Conservation (phyloP, 2,329 filamentous ascomycete genomes). For the Aspergillus neotritici region DNA sequence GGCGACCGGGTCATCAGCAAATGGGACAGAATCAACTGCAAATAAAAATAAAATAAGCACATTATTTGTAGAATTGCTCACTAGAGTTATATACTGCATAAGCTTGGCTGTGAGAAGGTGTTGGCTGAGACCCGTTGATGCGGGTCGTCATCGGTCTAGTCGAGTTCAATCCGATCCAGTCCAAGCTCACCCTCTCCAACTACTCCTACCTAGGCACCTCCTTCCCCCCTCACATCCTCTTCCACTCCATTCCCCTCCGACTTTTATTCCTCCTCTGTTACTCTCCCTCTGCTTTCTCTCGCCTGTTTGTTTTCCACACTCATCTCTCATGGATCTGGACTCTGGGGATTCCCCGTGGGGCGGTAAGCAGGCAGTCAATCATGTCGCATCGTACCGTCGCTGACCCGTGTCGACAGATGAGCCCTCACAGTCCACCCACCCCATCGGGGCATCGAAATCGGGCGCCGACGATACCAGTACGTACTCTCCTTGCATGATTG, state of each 20-base stretch:
- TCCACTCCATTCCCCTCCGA: conserved; percentile 4
- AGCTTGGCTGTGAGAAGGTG: too few species aligned
- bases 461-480: conserved; percentile 29
- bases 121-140: too few species aligned
- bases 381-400: conserved; percentile 17
- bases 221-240: conserved; percentile 7
- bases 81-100: too few species aligned
- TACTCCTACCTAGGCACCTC: not conserved
- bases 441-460: conserved; percentile 21
- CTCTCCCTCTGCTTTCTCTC: not conserved
- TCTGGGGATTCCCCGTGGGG: conserved; percentile 46
- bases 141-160: too few species aligned
- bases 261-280: not conserved
- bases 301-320: conserved; percentile 1
- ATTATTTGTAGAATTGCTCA: too few species aligned
- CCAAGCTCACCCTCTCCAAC: too few species aligned
- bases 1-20: too few species aligned
- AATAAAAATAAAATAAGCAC: too few species aligned
- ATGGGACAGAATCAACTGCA: too few species aligned
- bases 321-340: conserved; percentile 36
- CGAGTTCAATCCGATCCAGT: too few species aligned
- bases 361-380: conserved; percentile 36
- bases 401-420: conserved; percentile 36
- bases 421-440: conserved; percentile 38
- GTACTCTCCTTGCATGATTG: conserved; percentile 4